Evolutionary conservation across 2,329 filamentous ascomycete species (phyloP).

Genomic region (Stachybotrys chartarum): DNA sequence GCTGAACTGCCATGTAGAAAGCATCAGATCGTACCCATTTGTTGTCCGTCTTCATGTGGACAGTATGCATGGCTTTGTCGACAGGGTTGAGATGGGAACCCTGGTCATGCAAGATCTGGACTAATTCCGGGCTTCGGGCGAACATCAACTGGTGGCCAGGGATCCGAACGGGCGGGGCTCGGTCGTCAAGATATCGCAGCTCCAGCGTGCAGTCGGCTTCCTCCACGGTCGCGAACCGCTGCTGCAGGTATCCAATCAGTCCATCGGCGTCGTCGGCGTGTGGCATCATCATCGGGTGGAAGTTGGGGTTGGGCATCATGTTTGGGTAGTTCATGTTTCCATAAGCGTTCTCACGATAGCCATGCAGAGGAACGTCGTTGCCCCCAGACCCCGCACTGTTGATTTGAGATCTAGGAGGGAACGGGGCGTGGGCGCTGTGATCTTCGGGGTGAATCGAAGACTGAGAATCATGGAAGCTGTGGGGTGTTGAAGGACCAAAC

Average conservation of each 20-base stretch:
- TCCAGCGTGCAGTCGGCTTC: constrained; percentile 39
- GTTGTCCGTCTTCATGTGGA: constrained; percentile 40
- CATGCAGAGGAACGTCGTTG: constrained; percentile 22
- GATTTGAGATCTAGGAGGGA: constrained; percentile 28
- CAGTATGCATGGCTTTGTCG: constrained; percentile 15
- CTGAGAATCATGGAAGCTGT: constrained; percentile 57
- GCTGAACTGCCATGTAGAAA: constrained; percentile 50
- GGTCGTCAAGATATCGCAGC: constrained; percentile 34
- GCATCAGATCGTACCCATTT: constrained; percentile 47
- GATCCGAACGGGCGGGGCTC: constrained; percentile 32
- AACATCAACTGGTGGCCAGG: constrained; percentile 49
- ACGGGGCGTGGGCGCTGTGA: constrained; percentile 32
- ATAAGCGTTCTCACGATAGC: constrained; percentile 21
- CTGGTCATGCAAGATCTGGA: constrained; percentile 3
- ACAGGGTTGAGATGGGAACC: constrained; percentile 19
- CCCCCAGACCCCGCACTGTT: constrained; percentile 23
- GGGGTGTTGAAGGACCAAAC: constrained; percentile 49
- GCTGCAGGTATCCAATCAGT: constrained; percentile 30
- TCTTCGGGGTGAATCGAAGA: constrained; percentile 44
- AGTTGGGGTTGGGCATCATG: constrained; percentile 24
- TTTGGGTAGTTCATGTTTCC: constrained; percentile 20
- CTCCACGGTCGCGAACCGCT: constrained; percentile 22
- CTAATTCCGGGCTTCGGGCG: constrained; percentile 35
- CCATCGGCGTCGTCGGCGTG: constrained; percentile 26
- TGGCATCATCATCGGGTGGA: constrained; percentile 18